phyloP scores from a whole-genome alignment of 176 grass and related monocot species.

The Oryza australiensis region DNA sequence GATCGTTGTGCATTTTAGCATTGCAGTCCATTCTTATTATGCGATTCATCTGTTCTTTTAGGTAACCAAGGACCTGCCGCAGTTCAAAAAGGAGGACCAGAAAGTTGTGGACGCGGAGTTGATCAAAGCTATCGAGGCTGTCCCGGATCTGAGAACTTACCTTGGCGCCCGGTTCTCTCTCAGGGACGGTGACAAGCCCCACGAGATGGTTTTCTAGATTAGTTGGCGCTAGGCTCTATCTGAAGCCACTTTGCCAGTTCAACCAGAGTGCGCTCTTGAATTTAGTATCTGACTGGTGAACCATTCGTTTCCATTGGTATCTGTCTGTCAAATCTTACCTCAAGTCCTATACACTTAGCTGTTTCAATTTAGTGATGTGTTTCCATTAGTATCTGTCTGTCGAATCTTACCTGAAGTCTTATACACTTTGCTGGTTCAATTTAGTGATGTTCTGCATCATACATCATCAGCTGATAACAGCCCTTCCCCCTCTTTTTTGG shows the following conservation, averaged over 20 bases:
- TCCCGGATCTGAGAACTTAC: constrained; percentile 79
- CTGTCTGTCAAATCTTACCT: constrained; percentile 24
- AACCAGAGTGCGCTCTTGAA: constrained; percentile 17
- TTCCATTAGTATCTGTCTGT: constrained; percentile 31
- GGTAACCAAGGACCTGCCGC: constrained; percentile 54
- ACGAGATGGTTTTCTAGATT: constrained; percentile 89
- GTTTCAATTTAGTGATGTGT: constrained; percentile 1
- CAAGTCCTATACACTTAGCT: neutral
- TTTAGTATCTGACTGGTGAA: constrained; percentile 40
- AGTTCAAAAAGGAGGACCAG: constrained; percentile 87
- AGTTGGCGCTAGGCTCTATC: constrained; percentile 3
- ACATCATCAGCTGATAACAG: too few species aligned
- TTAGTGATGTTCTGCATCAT: neutral
- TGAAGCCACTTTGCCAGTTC: constrained; percentile 21
- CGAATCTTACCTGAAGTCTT: constrained; percentile 23
- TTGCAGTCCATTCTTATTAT: neutral
- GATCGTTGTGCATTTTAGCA: neutral
- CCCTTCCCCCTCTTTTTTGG: too few species aligned
- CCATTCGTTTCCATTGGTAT: constrained; percentile 34
- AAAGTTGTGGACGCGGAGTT: constrained; percentile 62
- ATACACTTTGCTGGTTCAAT: neutral
- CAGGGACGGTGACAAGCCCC: constrained; percentile 83
- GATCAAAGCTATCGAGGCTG: constrained; percentile 70
- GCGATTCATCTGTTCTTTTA: constrained; percentile 26
- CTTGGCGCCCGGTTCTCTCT: constrained; percentile 75